Base-by-base conservation (phyloP, 2,329 filamentous ascomycete genomes). In the Curvularia sp. region DNA sequence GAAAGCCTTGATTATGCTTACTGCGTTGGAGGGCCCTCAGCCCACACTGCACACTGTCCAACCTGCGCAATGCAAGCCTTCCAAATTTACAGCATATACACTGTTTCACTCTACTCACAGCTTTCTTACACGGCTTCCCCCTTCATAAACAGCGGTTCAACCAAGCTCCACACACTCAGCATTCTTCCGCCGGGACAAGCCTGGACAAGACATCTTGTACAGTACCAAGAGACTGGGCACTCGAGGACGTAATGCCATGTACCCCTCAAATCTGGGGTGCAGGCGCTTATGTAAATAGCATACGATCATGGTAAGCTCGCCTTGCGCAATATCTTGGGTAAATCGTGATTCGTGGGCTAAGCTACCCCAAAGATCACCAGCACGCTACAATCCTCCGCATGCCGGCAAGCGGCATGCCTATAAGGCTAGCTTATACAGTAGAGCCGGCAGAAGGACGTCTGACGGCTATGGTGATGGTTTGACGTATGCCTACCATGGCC, bases 111-210 rank as follows among this genome's bases (percentile, higher is more conserved):
- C 23, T 4, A 34, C 30, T 2, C 32, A 15, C 19, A 15, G 13
- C 27, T 34, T 21, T 5, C 7, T 18, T 28, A 9, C 34, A 54
- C 28, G 39, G 30, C 50, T 15, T 48, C 25, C 27, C 32, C 53
- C 45, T 49, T 55, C 50, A 51, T 49, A 56, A 47, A 46, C 54
- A 50, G 50, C 55, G 48, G 55, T 53, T 57, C 46, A 49, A 61
- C 32, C 55, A 68, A 61, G 60, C 62, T 64, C 60, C 55, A 36
- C 55, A 53, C 41, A 39, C 38, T 28, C 21, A 6, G 46, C 51
- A 34, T 69, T 70, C 63, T 67, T 42, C 68, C 68, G 57, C 50
- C 68, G 68, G 68, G 67, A 70, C 66, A 69, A 69, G 66, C 43
- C 64, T 65, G 53, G 43, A 65, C 52, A 63, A 68, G 62, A 66